Evolutionary conservation across 73 alveolate species (phyloP).

Genomic region (Paramecium primaurelia): DNA sequence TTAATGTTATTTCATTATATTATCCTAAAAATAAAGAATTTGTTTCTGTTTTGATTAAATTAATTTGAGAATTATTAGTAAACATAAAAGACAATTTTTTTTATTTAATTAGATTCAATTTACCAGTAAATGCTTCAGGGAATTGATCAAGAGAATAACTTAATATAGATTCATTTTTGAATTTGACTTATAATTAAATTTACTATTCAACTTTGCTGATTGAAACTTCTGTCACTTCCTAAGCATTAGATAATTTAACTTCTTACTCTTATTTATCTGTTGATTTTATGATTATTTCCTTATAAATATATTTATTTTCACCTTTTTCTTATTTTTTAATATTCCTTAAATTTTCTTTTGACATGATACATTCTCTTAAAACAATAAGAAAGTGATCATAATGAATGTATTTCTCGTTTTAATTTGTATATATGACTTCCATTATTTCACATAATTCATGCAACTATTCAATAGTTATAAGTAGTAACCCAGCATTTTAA

Average conservation of each 20-base stretch:
- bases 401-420: background rate
- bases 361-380: conserved; percentile 12
- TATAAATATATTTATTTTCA: background rate
- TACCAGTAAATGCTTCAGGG: background rate
- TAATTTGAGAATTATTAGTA: background rate
- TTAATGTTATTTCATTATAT: background rate
- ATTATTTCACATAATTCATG: background rate
- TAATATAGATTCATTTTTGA: background rate
- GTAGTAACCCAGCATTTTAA: background rate
- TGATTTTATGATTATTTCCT: background rate
- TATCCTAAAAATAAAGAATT: background rate
- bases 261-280: background rate
- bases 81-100: background rate
- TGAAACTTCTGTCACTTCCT: background rate
- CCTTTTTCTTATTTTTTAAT: background rate
- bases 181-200: background rate
- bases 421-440: background rate
- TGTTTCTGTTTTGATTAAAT: background rate
- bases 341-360: background rate
- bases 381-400: conserved; percentile 37
- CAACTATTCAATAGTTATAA: background rate
- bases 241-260: background rate
- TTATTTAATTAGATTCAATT: background rate
- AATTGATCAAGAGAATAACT: background rate
- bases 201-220: background rate